phyloP scores from a whole-genome alignment of 768 basidiomycete species.

The Leucogyrophana mollusca region DNA sequence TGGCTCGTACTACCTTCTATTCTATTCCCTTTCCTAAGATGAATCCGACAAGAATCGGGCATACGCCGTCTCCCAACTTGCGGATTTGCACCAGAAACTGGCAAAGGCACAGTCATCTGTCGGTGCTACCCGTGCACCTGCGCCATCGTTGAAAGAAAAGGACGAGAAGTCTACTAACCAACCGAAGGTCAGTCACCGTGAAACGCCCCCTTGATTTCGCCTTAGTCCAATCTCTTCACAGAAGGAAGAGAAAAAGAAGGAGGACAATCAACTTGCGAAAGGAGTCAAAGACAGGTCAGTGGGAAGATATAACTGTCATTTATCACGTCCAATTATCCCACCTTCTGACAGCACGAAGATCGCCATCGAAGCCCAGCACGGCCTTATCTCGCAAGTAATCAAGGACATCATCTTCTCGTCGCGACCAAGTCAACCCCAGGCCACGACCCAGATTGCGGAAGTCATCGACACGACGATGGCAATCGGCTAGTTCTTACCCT shows the following conservation, averaged over 20 bases:
- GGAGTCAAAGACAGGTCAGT: constrained; percentile 87
- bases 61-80: constrained; percentile 89
- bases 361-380: constrained; percentile 89
- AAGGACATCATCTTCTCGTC: constrained; percentile 89
- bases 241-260: constrained; percentile 77
- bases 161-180: constrained; percentile 35
- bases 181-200: constrained; percentile 38
- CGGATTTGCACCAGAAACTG: constrained; percentile 89
- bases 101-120: constrained; percentile 64
- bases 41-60: constrained; percentile 73
- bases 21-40: background rate
- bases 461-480: constrained; percentile 39
- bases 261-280: constrained; percentile 84
- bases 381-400: constrained; percentile 88
- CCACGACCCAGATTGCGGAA: constrained; percentile 24
- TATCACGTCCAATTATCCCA: background rate
- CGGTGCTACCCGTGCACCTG: constrained; percentile 53
- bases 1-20: constrained; percentile 21
- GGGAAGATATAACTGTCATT: constrained; percentile 2
- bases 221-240: constrained; percentile 9
- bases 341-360: constrained; percentile 71
- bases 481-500: constrained; percentile 19
- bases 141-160: constrained; percentile 52
- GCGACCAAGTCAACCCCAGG: constrained; percentile 30
- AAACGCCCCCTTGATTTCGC: background rate